Conservation (phyloP, 2,329 filamentous ascomycete species). For the Cucurbitaria berberidis region DNA sequence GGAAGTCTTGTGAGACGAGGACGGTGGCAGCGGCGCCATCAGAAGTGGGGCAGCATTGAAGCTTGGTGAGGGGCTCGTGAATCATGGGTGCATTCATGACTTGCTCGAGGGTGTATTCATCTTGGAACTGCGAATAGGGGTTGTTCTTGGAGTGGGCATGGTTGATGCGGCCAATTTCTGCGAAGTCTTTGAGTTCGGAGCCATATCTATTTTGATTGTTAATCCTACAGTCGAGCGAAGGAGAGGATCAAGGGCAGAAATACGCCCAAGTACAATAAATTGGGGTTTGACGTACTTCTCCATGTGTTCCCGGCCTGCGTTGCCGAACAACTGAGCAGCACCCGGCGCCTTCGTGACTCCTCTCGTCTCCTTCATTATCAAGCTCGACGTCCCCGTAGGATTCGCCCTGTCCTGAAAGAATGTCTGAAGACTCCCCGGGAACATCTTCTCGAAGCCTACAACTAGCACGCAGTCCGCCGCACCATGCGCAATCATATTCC, state of each 20-base stretch:
- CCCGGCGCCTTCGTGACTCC: slow-evolving; percentile 83
- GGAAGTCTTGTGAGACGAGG: slow-evolving; percentile 85
- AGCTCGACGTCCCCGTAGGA: slow-evolving; percentile 72
- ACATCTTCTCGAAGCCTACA: slow-evolving; percentile 98
- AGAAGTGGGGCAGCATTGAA: slow-evolving; percentile 98
- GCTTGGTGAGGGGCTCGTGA: slow-evolving; percentile 86
- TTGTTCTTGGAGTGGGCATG: slow-evolving; percentile 90
- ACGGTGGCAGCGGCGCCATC: slow-evolving; percentile 90
- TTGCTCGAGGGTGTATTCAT: slow-evolving; percentile 88
- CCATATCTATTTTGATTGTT: slow-evolving; percentile 67
- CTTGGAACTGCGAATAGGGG: slow-evolving; percentile 96
- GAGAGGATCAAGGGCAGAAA: too few relatives aligned
- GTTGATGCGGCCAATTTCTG: slow-evolving; percentile 91
- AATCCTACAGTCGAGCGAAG: slow-evolving; percentile 10
- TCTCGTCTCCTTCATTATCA: slow-evolving; percentile 83
- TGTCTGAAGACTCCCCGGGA: slow-evolving; percentile 80
- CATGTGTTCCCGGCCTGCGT: slow-evolving; percentile 92
- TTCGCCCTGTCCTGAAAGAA: slow-evolving; percentile 86
- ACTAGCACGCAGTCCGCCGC: slow-evolving; percentile 88
- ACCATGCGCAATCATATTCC: slow-evolving; percentile 79
- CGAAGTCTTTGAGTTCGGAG: slow-evolving; percentile 84
- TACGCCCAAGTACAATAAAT: not conserved
- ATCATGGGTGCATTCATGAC: slow-evolving; percentile 78
- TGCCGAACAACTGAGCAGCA: slow-evolving; percentile 93
- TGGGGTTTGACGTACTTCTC: slow-evolving; percentile 69